Percentiles rank a stretch among this genome's conserved stretches.
phyloP scores from a whole-genome alignment of 257 asterid species.

The Solanum phureja region DNA sequence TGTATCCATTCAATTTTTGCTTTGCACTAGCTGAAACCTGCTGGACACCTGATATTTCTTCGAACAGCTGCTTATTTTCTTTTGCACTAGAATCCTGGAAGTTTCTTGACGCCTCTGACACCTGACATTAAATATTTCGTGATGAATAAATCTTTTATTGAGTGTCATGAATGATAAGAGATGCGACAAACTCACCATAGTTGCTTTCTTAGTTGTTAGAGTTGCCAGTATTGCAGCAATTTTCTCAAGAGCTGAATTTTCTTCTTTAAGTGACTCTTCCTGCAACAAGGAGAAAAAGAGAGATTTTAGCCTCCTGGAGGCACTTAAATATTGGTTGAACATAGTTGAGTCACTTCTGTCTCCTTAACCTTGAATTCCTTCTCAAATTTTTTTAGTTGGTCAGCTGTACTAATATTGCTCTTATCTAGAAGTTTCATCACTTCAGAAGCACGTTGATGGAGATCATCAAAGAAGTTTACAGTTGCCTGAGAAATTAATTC shows the following conservation, averaged over 20 bases:
- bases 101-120: conserved; percentile 48
- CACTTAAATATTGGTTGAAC: background rate
- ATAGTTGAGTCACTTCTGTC: background rate
- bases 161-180: background rate
- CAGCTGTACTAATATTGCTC: conserved; percentile 34
- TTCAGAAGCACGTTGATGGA: conserved; percentile 43
- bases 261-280: conserved; percentile 70
- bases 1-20: conserved; percentile 34
- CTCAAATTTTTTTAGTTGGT: conserved; percentile 42
- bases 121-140: conserved; percentile 26
- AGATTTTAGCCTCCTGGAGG: background rate
- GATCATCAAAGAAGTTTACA: conserved; percentile 43
- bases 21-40: conserved; percentile 38
- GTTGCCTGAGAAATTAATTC: conserved; percentile 59
- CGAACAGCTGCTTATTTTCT: conserved; percentile 42
- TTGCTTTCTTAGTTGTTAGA: conserved; percentile 43
- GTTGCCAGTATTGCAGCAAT: conserved; percentile 52
- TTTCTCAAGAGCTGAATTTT: conserved; percentile 48
- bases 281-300: conserved; percentile 18
- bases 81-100: conserved; percentile 38
- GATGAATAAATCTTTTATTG: background rate
- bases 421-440: conserved; percentile 47
- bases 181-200: conserved; percentile 30
- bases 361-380: conserved; percentile 48
- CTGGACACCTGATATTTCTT: conserved; percentile 46